Percentiles rank a stretch among this genome's conserved stretches.
Evolutionary conservation across 805 yeast species (phyloP).

Genomic region (baker's yeast (Saccharomyces cerevisiae)): DNA sequence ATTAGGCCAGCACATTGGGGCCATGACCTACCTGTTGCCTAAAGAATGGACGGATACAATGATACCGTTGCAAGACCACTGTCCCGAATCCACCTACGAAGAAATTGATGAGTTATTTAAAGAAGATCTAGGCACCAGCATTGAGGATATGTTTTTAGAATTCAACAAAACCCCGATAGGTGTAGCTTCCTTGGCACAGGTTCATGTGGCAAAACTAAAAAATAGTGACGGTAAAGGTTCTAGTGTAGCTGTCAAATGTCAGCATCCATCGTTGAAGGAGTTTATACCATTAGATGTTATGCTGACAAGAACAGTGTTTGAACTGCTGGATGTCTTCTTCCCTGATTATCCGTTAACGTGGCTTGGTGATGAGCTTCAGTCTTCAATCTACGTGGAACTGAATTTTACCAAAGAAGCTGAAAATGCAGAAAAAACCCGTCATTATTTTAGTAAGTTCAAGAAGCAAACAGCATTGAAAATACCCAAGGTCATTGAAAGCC

Average conservation of each 20-base stretch:
- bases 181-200: slow-evolving; percentile 94
- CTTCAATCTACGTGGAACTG: slow-evolving; percentile 81
- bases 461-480: slow-evolving; percentile 67
- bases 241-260: slow-evolving; percentile 87
- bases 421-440: slow-evolving; percentile 64
- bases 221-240: slow-evolving; percentile 38
- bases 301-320: slow-evolving; percentile 69
- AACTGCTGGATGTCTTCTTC: slow-evolving; percentile 64
- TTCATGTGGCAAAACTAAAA: slow-evolving; percentile 64
- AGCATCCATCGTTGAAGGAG: slow-evolving; percentile 79
- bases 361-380: slow-evolving; percentile 90
- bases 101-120: slow-evolving; percentile 61
- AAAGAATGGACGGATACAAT: slow-evolving; percentile 92
- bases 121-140: slow-evolving; percentile 51
- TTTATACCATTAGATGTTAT: slow-evolving; percentile 87
- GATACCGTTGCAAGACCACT: slow-evolving; percentile 84
- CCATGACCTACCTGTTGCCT: slow-evolving; percentile 85
- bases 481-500: slow-evolving; percentile 62
- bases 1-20: slow-evolving; percentile 89
- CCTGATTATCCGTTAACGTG: slow-evolving; percentile 92
- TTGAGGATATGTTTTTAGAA: slow-evolving; percentile 57
- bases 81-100: slow-evolving; percentile 71
- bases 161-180: slow-evolving; percentile 79
- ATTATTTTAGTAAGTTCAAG: slow-evolving; percentile 50
- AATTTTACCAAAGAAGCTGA: slow-evolving; percentile 81